Percentiles rank a stretch among this genome's conserved stretches.
These are phyloP conservation scores for Fusarium xylarioides DNA, from an alignment of 2,329 filamentous ascomycete species.

Conservation along the genomic window DNA sequence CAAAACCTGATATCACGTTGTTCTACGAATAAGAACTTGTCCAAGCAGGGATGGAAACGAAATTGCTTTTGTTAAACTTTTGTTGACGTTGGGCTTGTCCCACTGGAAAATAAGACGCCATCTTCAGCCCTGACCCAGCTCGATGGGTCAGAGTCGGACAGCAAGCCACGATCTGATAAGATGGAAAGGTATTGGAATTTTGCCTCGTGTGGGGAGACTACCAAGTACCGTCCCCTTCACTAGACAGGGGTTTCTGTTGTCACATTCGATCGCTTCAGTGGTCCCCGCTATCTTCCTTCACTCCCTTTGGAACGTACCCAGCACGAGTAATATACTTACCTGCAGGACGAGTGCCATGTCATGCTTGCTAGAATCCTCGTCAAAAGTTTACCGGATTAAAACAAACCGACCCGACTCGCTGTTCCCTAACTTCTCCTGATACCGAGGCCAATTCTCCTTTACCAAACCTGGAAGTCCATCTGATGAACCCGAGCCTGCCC, in stretches of 20 bases:
- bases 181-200: conserved; percentile 28
- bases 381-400: not conserved
- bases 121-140: conserved; percentile 27
- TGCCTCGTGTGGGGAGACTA: conserved; percentile 34
- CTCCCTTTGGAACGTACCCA: not conserved
- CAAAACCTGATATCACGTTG: conserved; percentile 3
- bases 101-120: not conserved
- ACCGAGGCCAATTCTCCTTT: conserved; percentile 1
- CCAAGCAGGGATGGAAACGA: conserved; percentile 22
- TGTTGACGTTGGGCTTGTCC: conserved; percentile 1
- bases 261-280: conserved; percentile 17
- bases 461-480: conserved; percentile 43
- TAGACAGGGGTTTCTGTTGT: conserved; percentile 15
- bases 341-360: not conserved
- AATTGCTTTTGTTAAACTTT: not conserved
- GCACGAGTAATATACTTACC: conserved; percentile 1
- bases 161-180: conserved; percentile 43
- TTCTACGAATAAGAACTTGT: not conserved
- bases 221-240: conserved; percentile 24
- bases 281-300: not conserved
- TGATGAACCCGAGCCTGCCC: conserved; percentile 36
- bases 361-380: conserved; percentile 6
- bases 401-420: conserved; percentile 2
- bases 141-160: conserved; percentile 24
- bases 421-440: conserved; percentile 7